These are phyloP conservation scores for Pseudoneurospora amorphoporcata DNA, from an alignment of 495 filamentous ascomycete species.

Conservation along the genomic window DNA sequence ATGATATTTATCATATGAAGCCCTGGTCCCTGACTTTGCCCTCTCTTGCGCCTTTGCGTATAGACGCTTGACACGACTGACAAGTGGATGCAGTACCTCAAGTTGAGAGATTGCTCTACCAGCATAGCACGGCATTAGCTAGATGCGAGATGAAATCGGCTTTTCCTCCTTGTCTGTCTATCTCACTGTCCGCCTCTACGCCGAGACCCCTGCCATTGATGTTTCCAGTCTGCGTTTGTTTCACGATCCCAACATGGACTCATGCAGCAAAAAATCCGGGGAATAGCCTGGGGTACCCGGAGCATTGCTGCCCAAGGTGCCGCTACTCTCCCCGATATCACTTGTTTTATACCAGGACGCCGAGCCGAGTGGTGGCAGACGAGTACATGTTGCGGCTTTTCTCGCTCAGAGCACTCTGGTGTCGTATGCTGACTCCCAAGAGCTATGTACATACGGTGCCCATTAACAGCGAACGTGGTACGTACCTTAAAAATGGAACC, in stretches of 20 bases:
- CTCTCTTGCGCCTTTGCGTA: background rate
- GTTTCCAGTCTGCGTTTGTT: background rate
- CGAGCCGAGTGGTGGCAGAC: slow-evolving; percentile 5
- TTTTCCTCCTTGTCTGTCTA: background rate
- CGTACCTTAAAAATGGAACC: background rate
- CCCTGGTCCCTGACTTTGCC: background rate
- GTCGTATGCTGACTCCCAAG: background rate
- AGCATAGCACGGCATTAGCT: background rate
- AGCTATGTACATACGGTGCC: background rate
- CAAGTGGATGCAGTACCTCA: background rate
- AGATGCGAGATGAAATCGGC: background rate
- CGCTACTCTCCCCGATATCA: slow-evolving; percentile 4
- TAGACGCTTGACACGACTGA: background rate
- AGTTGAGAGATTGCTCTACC: background rate
- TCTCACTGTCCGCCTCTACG: background rate
- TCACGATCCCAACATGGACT: background rate
- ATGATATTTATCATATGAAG: background rate
- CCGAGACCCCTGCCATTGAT: slow-evolving; percentile 3
- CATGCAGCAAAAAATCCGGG: slow-evolving; percentile 4
- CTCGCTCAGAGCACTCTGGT: background rate
- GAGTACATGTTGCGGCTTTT: slow-evolving; percentile 1
- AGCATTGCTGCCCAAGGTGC: slow-evolving; percentile 43
- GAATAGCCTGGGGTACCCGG: slow-evolving; percentile 26
- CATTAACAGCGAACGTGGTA: background rate
- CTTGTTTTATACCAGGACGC: background rate